Base-by-base conservation (phyloP, 768 basidiomycete species). In the Boletus pseudo-olivaceus region DNA sequence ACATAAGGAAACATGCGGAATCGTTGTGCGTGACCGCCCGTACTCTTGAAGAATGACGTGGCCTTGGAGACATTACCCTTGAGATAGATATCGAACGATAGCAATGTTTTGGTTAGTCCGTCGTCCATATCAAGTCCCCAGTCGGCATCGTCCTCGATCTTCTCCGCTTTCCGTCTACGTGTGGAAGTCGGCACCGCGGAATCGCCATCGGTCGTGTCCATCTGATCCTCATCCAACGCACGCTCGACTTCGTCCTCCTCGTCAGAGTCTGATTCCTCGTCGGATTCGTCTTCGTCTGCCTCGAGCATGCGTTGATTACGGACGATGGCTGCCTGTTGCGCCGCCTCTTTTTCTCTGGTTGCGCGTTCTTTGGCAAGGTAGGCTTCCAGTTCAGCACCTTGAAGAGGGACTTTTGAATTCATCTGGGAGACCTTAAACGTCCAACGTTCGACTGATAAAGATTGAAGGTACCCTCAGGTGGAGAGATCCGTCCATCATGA, bases 1-100 rank as follows among this genome's bases (percentile, higher is more conserved):
- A 96, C 84, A 60, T 93, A 94, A 0, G 97, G 97, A 73, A 98
- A 98, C 94, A 98, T 98, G 59, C 96, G 80, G 70, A 90, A 98
- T 49, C 97, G 78, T 58, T 89, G 90, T 15, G 80, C 75, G 60
- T 88, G 85, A 10, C 79, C 77, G 14, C 83, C 83, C 9, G 83
- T 75, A 54, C 76, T 87, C 69, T 93, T 93, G 78, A 94, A 96
- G 74, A 93, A 94, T 2, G 87, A 86, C 1, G 84, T 89, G 26
- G 88, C 78, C 59, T 90, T 88, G 27, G 89, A 86, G 43, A 94
- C 90, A 58, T 96, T 93, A n/a, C 95, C 95, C 69, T 96, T 97
- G 56, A 98, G 79, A 69, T 93, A 98, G 60, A 98, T 97, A 71
- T 99, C 97, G 63, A 90, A 99, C 2, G 92, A 95, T 37, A 95